Evolutionary conservation across 1,139 yeast species (phyloP), one percentile per base, ranked within the genome.

Genomic region (Waltiozyma sp.): DNA sequence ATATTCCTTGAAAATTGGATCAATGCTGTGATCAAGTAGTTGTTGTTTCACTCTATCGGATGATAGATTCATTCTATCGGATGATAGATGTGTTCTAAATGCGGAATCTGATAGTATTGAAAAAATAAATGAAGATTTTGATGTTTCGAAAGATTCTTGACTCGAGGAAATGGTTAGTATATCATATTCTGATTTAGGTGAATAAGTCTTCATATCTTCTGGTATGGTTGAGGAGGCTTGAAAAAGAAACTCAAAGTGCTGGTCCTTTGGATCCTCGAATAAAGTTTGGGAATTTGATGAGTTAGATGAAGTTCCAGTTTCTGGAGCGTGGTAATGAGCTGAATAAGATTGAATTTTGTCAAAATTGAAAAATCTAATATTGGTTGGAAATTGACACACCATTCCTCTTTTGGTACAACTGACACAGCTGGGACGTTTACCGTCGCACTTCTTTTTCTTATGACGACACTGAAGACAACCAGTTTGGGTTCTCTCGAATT

Each of bases 371-470:
- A 53, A 44, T 39, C 55, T 52, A n/a, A 55, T 53, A 28, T 53
- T 55, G 23, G 50, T 55, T 9, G 57, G 57, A 35, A 42, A 55
- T 36, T 53, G 49, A 44, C 58, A 55, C 2, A 35, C 13, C 1
- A 49, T 34, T 1, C 54, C 55, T 41, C 49, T 69, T 46, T 64
- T 65, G 6, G 52, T 50, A 55, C 80, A 75, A 21, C 77, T 63
- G 0, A 74, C 69, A 54, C 80, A 75, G 19, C 61, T 52, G 2
- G 80, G 80, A 48, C 72, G 62, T 26, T 53, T 56, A 44, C 76
- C 68, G 51, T 75, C 80, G 62, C 80, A 75, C 50, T 71, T 55
- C 50, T 55, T 55, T 53, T 55, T 55, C 49, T 55, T 55, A n/a
- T 53, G 55, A 24, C 58, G 50, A 37, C 58, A 55, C 38, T 53